These are phyloP conservation scores for Coemansia sp. DNA, from an alignment of 192 early-diverging fungal species.

Conservation along the genomic window DNA sequence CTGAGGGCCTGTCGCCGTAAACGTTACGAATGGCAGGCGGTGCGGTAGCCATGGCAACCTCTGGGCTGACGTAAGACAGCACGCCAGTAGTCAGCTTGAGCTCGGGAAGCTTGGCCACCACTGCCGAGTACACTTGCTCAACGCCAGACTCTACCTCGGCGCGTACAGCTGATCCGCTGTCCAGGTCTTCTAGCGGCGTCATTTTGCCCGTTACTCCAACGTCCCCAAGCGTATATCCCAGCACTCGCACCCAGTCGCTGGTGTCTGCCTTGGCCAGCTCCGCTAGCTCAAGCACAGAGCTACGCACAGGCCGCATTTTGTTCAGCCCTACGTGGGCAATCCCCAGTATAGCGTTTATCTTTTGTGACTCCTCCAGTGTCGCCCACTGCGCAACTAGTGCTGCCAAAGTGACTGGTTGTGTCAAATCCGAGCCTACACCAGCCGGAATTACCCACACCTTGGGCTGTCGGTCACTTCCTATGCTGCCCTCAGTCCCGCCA, in stretches of 20 bases:
- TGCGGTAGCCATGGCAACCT: slow-evolving; percentile 18
- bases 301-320: slow-evolving; percentile 20
- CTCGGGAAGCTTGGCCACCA: slow-evolving; percentile 12
- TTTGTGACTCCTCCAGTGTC: slow-evolving; percentile 39
- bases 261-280: slow-evolving; percentile 20
- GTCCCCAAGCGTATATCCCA: slow-evolving; percentile 32
- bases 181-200: slow-evolving; percentile 7
- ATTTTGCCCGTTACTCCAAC: slow-evolving; percentile 32
- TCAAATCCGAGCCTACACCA: slow-evolving; percentile 38
- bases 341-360: slow-evolving; percentile 39
- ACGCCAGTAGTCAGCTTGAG: slow-evolving; percentile 11
- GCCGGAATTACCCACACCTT: slow-evolving; percentile 24
- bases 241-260: slow-evolving; percentile 46
- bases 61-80: slow-evolving; percentile 14
- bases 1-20: slow-evolving; percentile 16
- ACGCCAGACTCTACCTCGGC: slow-evolving; percentile 29
- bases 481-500: not conserved
- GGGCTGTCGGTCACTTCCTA: not conserved
- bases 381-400: slow-evolving; percentile 25
- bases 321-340: slow-evolving; percentile 35
- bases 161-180: slow-evolving; percentile 9
- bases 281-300: slow-evolving; percentile 16
- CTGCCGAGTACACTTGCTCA: slow-evolving; percentile 13
- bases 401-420: slow-evolving; percentile 13
- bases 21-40: slow-evolving; percentile 20